These are phyloP conservation scores for Aspergillus sergii DNA, from an alignment of 2,329 filamentous ascomycete species.

Conservation along the genomic window DNA sequence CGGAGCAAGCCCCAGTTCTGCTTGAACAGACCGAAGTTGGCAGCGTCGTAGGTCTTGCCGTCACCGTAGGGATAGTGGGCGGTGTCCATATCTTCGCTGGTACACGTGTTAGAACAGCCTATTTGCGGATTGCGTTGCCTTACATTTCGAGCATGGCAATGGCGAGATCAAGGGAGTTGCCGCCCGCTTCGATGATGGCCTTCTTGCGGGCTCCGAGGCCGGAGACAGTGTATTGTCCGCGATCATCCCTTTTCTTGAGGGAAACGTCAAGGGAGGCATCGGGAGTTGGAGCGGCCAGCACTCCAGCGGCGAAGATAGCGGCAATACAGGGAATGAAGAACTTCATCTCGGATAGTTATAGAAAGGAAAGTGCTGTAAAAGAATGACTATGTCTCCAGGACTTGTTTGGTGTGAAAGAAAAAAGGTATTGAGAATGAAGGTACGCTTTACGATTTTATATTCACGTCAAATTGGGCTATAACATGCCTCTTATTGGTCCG, in stretches of 20 bases:
- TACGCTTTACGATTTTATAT: background rate
- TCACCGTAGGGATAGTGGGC: slow-evolving; percentile 28
- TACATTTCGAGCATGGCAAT: slow-evolving; percentile 38
- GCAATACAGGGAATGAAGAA: background rate
- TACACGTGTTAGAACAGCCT: background rate
- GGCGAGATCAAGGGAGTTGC: slow-evolving; percentile 32
- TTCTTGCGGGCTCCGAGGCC: slow-evolving; percentile 24
- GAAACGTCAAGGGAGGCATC: slow-evolving; percentile 22
- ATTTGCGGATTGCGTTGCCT: background rate
- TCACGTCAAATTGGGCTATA: background rate
- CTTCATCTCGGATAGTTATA: background rate
- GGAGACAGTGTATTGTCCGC: background rate
- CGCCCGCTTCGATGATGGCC: slow-evolving; percentile 27
- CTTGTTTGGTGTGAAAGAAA: background rate
- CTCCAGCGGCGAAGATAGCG: background rate
- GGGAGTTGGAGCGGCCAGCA: slow-evolving; percentile 14
- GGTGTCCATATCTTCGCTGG: slow-evolving; percentile 17
- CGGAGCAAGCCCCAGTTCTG: slow-evolving; percentile 14
- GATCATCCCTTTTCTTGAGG: background rate
- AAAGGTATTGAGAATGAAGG: background rate
- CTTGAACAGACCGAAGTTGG: slow-evolving; percentile 19
- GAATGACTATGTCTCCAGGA: background rate
- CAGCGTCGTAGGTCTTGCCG: slow-evolving; percentile 20
- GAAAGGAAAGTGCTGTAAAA: background rate
- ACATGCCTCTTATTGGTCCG: background rate